These are phyloP conservation scores for Pichia rugopelliculosa DNA, from an alignment of 805 yeast genomes.

Conservation along the genomic window DNA sequence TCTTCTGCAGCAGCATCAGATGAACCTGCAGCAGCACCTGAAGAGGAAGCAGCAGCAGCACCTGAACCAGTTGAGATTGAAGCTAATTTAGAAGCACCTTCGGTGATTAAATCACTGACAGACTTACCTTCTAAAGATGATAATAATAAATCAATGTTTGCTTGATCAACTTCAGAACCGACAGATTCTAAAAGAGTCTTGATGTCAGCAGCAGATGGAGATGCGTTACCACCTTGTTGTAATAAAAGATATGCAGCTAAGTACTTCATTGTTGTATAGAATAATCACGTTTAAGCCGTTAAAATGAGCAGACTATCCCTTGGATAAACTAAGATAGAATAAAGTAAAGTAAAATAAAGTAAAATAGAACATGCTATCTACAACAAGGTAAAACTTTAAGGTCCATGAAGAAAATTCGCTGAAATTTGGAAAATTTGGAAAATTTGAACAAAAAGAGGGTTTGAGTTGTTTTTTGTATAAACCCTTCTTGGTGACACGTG, in stretches of 20 bases:
- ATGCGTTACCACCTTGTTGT: conserved; percentile 92
- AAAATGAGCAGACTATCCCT: conserved; percentile 74
- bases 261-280: conserved; percentile 73
- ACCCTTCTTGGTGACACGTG: neutral
- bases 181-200: conserved; percentile 84
- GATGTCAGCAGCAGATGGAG: conserved; percentile 92
- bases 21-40: conserved; percentile 66
- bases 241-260: conserved; percentile 99
- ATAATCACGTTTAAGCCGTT: conserved; percentile 72
- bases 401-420: neutral
- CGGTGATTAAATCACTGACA: conserved; percentile 82
- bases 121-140: conserved; percentile 90
- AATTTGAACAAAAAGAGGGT: neutral
- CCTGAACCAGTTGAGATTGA: conserved; percentile 98
- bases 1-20: conserved; percentile 67
- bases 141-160: conserved; percentile 73
- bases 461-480: neutral
- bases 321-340: conserved; percentile 22
- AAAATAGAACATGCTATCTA: no score
- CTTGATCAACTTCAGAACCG: conserved; percentile 92
- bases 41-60: conserved; percentile 68
- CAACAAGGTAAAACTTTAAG: no score
- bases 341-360: neutral
- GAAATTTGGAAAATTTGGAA: neutral
- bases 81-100: conserved; percentile 94